Base-by-base conservation (phyloP, 495 filamentous ascomycete genomes). In the Neurospora sp. region DNA sequence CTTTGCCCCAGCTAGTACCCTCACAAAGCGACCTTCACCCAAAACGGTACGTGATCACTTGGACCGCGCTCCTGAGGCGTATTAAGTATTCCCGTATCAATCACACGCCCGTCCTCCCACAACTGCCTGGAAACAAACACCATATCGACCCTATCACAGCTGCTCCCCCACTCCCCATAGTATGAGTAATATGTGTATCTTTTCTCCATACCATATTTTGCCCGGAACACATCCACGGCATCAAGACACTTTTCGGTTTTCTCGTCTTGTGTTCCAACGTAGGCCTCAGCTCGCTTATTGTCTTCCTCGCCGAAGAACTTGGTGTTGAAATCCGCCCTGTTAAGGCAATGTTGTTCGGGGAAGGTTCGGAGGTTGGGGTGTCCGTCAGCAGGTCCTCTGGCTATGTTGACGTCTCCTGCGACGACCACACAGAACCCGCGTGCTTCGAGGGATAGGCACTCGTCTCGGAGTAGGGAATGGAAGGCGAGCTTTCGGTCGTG, bases 351-450 rank as follows among this genome's bases (percentile, higher is more conserved):
- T 73, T 85, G 81, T 12, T 74, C 62, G 3, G 76, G 78, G 14
- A 77, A 81, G 14, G 77, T 81, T 6, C 87, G 74, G 31, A 88
- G 74, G 16, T 78, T 78, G 0, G 87, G 86, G 59, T 77, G 78
- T 2, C 85, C 85, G 75, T 88, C 87, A 5, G 81, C 35, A 2
- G 5, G 5, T 0, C 75, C 74, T 7, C 82, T 82, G 2, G 86
- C 83, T 20, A 89, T 77, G 70, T 88, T 88, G 10, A 88, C 62
- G 74, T 89, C 87, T 0, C 87, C 85, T 1, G 82, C 83, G 0
- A 88, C 69, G 2, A 87, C 70, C 6, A 86, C 78, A 1, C 78
- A 14, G 73, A 82, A 87, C 0, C 84, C 85, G 3, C 76, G 37
- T 5, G 35, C 48, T 71, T 86, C 78, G 6, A 87, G 78, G 5